Evolutionary conservation across 805 yeast genomes (phyloP).

Genomic region (Lipomyces kockii): DNA sequence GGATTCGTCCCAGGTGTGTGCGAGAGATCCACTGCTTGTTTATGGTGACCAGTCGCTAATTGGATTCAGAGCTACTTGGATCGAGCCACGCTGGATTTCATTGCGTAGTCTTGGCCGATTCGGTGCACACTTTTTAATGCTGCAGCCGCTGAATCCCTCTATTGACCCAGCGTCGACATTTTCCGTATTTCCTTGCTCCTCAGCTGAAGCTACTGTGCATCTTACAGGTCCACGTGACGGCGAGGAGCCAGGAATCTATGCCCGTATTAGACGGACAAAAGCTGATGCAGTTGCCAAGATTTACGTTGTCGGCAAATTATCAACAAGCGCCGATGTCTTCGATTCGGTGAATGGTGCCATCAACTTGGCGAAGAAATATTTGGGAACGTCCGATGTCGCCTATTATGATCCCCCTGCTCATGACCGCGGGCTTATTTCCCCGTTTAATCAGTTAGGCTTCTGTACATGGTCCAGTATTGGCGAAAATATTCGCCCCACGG

Average conservation of each 20-base stretch:
- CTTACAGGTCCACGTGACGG: slow-evolving; percentile 3
- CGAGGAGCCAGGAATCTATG: slow-evolving; percentile 10
- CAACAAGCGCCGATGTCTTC: slow-evolving; percentile 5
- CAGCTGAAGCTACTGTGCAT: slow-evolving; percentile 6
- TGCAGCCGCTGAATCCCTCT: slow-evolving; percentile 1
- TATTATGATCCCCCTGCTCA: not conserved
- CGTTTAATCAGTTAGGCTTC: slow-evolving; percentile 7
- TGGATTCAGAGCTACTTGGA: slow-evolving; percentile 9
- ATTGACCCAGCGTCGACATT: slow-evolving; percentile 10
- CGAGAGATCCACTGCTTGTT: not conserved
- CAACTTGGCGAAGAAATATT: slow-evolving; percentile 2
- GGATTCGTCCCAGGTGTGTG: slow-evolving; percentile 4
- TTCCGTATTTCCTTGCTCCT: slow-evolving; percentile 14
- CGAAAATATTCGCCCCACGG: slow-evolving; percentile 2
- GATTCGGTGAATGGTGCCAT: slow-evolving; percentile 10
- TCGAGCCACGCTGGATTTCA: slow-evolving; percentile 3
- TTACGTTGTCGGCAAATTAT: slow-evolving; percentile 5
- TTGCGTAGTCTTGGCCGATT: not conserved
- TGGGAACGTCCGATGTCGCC: slow-evolving; percentile 3
- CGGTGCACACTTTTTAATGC: slow-evolving; percentile 8
- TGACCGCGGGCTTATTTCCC: not conserved
- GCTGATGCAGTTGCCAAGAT: slow-evolving; percentile 6
- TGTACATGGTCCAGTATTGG: slow-evolving; percentile 18
- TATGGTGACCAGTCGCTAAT: not conserved
- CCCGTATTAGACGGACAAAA: slow-evolving; percentile 9